phyloP scores from a whole-genome alignment of 257 asterid genomes.

The Thymus mandschuricus region DNA sequence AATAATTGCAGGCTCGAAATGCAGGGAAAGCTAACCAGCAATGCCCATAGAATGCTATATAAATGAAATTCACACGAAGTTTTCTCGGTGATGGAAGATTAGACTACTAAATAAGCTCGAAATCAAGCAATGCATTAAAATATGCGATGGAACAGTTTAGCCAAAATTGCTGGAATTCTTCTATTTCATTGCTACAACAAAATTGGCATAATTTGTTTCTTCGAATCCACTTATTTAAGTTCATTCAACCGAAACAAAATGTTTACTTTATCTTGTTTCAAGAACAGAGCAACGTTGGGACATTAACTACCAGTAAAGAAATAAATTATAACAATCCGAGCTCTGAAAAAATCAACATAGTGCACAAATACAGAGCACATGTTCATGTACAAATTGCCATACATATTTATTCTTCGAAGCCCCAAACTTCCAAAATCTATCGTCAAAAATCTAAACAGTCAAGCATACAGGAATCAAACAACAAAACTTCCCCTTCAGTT shows the following conservation, averaged over 20 bases:
- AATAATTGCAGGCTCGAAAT: no score
- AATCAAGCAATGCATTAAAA: not conserved
- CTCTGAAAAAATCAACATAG: no score
- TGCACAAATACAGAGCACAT: no score
- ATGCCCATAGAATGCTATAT: no score
- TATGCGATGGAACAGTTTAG: no score
- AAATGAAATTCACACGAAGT: no score
- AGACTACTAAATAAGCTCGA: not conserved
- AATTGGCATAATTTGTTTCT: not conserved
- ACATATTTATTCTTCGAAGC: not conserved
- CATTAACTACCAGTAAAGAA: not conserved
- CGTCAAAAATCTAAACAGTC: not conserved
- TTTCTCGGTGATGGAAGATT: no score
- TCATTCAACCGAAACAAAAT: not conserved
- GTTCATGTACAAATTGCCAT: no score
- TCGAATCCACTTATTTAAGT: not conserved
- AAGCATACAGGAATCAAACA: not conserved
- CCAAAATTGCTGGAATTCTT: constrained; percentile 47
- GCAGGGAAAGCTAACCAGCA: no score
- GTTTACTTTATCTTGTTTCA: no score
- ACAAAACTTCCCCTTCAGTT: constrained; percentile 1
- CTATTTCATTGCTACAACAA: constrained; percentile 52
- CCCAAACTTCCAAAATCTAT: not conserved
- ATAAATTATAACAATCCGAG: not conserved
- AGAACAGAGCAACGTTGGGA: not conserved